These are phyloP conservation scores for Parasarocladium wereldwijsianum DNA, from an alignment of 2,329 filamentous ascomycete species.

Conservation along the genomic window DNA sequence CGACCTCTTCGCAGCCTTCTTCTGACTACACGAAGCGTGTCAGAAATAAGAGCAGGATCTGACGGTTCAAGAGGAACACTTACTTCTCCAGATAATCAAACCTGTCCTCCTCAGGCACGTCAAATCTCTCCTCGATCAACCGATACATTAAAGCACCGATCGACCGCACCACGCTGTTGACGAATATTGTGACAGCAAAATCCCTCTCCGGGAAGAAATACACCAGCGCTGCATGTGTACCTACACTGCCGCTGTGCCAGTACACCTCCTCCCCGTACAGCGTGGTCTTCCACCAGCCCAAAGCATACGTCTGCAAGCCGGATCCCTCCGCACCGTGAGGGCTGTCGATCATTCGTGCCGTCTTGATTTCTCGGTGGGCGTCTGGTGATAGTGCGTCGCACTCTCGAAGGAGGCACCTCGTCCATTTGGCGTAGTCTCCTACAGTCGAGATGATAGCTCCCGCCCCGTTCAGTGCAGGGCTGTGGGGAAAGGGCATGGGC, in stretches of 20 bases:
- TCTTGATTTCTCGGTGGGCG: slow-evolving; percentile 15
- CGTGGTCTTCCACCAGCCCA: slow-evolving; percentile 9
- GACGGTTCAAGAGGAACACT: slow-evolving; percentile 2
- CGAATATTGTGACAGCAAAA: slow-evolving; percentile 17
- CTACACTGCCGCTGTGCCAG: slow-evolving; percentile 15
- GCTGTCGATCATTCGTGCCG: slow-evolving; percentile 13
- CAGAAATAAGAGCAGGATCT: neutral
- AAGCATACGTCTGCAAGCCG: slow-evolving; percentile 7
- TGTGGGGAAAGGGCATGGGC: slow-evolving; percentile 12
- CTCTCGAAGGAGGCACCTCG: slow-evolving; percentile 27
- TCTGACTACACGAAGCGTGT: neutral
- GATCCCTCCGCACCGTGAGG: slow-evolving; percentile 26
- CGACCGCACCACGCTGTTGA: slow-evolving; percentile 24
- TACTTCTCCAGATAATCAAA: slow-evolving; percentile 9
- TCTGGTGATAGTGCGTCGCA: slow-evolving; percentile 10
- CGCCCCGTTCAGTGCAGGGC: slow-evolving; percentile 21
- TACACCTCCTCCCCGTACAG: slow-evolving; percentile 9
- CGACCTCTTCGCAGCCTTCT: neutral
- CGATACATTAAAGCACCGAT: slow-evolving; percentile 12
- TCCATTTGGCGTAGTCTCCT: slow-evolving; percentile 35
- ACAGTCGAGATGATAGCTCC: slow-evolving; percentile 29
- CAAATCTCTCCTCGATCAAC: slow-evolving; percentile 16
- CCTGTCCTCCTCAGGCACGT: slow-evolving; percentile 10
- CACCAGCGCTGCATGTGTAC: slow-evolving; percentile 13
- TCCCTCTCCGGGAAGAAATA: slow-evolving; percentile 18